Evolutionary conservation across 805 yeast species (phyloP).

Genomic region (Saccharomyces jurei): DNA sequence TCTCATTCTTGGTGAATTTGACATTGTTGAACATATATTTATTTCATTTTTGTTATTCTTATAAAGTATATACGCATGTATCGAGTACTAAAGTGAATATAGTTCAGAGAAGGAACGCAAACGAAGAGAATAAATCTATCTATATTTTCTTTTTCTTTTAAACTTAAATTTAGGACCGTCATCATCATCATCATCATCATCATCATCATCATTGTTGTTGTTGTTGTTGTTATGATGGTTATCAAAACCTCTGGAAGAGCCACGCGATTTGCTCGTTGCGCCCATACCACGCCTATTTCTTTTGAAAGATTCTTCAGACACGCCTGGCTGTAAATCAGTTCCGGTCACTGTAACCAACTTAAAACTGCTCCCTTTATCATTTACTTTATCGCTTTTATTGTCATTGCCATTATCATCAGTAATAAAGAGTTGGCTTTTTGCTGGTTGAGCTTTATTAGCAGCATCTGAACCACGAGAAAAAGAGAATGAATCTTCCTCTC

Average conservation of each 20-base stretch:
- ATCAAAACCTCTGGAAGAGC: background rate
- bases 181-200: slow-evolving; percentile 17
- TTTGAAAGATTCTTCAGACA: background rate
- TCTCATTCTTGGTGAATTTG: background rate
- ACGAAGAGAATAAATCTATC: background rate
- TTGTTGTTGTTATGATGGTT: background rate
- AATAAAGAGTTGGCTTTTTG: slow-evolving; percentile 9
- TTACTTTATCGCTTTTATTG: background rate
- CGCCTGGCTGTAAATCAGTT: background rate
- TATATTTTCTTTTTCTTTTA: slow-evolving; percentile 14
- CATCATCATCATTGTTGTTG: background rate
- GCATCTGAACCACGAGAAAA: slow-evolving; percentile 4
- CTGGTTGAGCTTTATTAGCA: background rate
- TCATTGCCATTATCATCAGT: slow-evolving; percentile 11
- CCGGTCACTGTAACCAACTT: background rate
- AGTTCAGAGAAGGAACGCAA: background rate
- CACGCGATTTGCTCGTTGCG: background rate
- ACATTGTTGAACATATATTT: background rate
- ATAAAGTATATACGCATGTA: background rate
- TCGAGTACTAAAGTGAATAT: background rate
- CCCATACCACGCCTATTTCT: background rate
- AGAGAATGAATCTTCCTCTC: slow-evolving; percentile 1
- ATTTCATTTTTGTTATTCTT: background rate
- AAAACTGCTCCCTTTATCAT: background rate
- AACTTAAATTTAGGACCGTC: slow-evolving; percentile 33